Conservation (phyloP, 164 flowering plant species). For the Annona cherimola region DNA sequence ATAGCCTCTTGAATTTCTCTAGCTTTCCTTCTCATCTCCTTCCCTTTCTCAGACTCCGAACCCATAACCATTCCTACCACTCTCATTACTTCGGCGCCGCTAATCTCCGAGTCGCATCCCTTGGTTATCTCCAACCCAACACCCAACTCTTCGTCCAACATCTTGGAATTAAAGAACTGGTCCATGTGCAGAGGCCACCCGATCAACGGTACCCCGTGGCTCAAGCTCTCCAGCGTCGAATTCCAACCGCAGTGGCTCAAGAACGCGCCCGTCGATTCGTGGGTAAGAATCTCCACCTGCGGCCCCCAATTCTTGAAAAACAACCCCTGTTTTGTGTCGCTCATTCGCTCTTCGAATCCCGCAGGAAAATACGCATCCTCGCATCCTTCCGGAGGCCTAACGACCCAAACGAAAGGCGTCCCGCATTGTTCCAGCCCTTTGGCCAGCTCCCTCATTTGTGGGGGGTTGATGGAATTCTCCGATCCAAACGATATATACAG, state of each 20-base stretch:
- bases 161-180: constrained; percentile 13
- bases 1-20: constrained; percentile 1
- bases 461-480: constrained; percentile 35
- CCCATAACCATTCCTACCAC: constrained; percentile 11
- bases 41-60: constrained; percentile 7
- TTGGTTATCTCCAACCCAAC: constrained; percentile 11
- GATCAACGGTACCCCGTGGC: constrained; percentile 15
- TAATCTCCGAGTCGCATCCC: background rate
- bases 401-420: constrained; percentile 37
- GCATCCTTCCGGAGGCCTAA: constrained; percentile 26
- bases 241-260: constrained; percentile 25
- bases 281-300: constrained; percentile 14
- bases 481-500: constrained; percentile 58
- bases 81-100: background rate
- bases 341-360: constrained; percentile 15
- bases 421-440: constrained; percentile 42
- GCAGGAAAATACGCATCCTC: constrained; percentile 16
- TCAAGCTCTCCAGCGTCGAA: constrained; percentile 18
- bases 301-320: constrained; percentile 16
- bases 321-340: constrained; percentile 6
- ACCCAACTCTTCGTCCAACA: constrained; percentile 15
- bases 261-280: constrained; percentile 14
- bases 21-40: constrained; percentile 11
- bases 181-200: constrained; percentile 14
- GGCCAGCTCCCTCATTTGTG: constrained; percentile 53